Evolutionary conservation across 106 monocot species (phyloP), one percentile per base, ranked within the genome.

Genomic region (Xerophyta viscosa): DNA sequence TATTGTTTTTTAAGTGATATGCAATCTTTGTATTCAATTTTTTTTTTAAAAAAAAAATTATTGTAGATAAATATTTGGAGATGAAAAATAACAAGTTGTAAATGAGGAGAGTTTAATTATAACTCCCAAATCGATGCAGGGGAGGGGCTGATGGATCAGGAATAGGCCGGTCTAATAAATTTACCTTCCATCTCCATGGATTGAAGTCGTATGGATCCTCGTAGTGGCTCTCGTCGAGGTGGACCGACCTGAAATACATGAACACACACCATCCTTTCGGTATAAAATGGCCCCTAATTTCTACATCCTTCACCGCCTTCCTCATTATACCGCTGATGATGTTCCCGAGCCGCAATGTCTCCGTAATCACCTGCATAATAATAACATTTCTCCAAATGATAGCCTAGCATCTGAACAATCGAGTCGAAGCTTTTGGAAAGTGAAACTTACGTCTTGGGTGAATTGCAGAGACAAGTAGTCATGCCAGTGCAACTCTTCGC

Each of bases 101-200:
- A n/a, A n/a, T n/a, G n/a, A n/a, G n/a, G n/a, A n/a, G n/a, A n/a
- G n/a, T n/a, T n/a, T n/a, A n/a, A n/a, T n/a, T n/a, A n/a, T n/a
- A n/a, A n/a, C n/a, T n/a, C n/a, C n/a, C n/a, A n/a, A n/a, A n/a
- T n/a, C n/a, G n/a, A n/a, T n/a, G n/a, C n/a, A n/a, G n/a, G n/a
- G n/a, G n/a, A n/a, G n/a, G n/a, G n/a, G n/a, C n/a, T n/a, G n/a
- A n/a, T n/a, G n/a, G n/a, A n/a, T n/a, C n/a, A n/a, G n/a, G n/a
- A n/a, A n/a, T n/a, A n/a, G n/a, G n/a, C n/a, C n/a, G n/a, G n/a
- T n/a, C n/a, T n/a, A n/a, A n/a, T n/a, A n/a, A n/a, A n/a, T n/a
- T 31, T 56, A 87, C 92, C 83, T 94, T 88, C 93, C 93, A 94
- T 49, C 93, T 71, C 93, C 93, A 94, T 46, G 93, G 93, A 61